Evolutionary conservation across 2,329 filamentous ascomycete genomes (phyloP), one percentile per base, ranked within the genome.

Genomic region (Colletotrichum tofieldiae): DNA sequence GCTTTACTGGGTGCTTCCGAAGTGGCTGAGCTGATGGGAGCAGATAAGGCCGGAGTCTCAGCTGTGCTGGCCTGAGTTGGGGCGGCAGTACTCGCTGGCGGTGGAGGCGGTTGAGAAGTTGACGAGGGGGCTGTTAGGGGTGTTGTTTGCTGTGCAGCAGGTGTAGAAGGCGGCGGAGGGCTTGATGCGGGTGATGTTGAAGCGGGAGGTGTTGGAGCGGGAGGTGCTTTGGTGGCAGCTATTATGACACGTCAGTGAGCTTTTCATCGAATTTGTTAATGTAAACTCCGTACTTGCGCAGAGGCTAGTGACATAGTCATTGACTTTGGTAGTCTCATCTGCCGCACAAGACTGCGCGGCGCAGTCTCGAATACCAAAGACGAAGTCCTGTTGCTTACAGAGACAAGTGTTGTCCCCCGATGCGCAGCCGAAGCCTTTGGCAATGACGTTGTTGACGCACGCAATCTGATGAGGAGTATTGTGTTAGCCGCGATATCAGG

Each of bases 351-450:
- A 76, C 32, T 76, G 67, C 55, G 75, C 77, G 43, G 83, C 80
- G 69, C 85, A 87, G 60, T 86, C 84, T 29, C 78, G 76, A 58
- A 86, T 79, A n/a, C 82, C 83, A 66, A 76, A 76, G 37, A 76
- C 58, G 65, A 84, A 84, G 26, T 76, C 76, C 0, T 77, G 65
- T 14, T 81, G 81, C 37, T 72, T 75, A 74, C 86, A 87, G 20
- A 87, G 78, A 72, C 86, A 87, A 20, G 77, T 35, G 1, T 65
- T 77, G 65, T 81, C 79, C 8, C 77, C 77, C 14, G 71, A 71
- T 7, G 73, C 73, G 61, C 80, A 81, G 37, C 77, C 77, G 14
- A 80, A 67, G 14, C 45, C 73, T 49, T 72, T 67, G 20, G 72
- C 66, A 54, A 71, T 74, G 20, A 74, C 74, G 41, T 67, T 74